A percentile compares a stretch with the other conserved stretches of the same genome.
Evolutionary conservation across 2,329 filamentous ascomycete genomes (phyloP).

Genomic region (Rhinocladiella mackenziei): DNA sequence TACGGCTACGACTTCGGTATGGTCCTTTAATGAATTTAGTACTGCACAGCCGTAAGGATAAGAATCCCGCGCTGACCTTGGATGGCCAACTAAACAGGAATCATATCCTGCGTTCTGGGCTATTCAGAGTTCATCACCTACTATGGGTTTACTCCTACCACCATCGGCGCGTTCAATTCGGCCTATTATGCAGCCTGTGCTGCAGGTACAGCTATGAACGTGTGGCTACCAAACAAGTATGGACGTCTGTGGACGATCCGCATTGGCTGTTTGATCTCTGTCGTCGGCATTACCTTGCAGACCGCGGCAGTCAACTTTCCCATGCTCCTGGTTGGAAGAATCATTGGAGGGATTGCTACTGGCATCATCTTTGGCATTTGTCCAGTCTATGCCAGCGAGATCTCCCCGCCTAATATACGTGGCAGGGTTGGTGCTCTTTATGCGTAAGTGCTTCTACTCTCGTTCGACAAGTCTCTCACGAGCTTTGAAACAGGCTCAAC

Average conservation of each 20-base stretch:
- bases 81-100: neutral
- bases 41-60: too few relatives aligned
- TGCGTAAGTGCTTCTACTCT: conserved; percentile 3
- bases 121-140: conserved; percentile 9
- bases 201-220: neutral
- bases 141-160: conserved; percentile 2
- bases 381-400: conserved; percentile 12
- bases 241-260: conserved; percentile 8
- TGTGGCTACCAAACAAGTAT: conserved; percentile 4
- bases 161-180: conserved; percentile 10
- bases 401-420: conserved; percentile 10
- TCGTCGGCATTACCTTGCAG: conserved; percentile 58
- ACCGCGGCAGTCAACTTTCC: conserved; percentile 53
- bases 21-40: too few relatives aligned
- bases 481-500: conserved; percentile 2
- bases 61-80: neutral
- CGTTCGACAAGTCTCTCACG: neutral
- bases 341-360: conserved; percentile 48
- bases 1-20: conserved; percentile 17
- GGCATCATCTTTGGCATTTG: conserved; percentile 11
- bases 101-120: conserved; percentile 3
- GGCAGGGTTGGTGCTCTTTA: conserved; percentile 4
- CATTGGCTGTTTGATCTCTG: conserved; percentile 44
- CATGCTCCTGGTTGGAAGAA: conserved; percentile 57
- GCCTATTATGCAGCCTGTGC: conserved; percentile 10